phyloP scores from a whole-genome alignment of 2,329 filamentous ascomycete species.

The Ceratocystis destructans region DNA sequence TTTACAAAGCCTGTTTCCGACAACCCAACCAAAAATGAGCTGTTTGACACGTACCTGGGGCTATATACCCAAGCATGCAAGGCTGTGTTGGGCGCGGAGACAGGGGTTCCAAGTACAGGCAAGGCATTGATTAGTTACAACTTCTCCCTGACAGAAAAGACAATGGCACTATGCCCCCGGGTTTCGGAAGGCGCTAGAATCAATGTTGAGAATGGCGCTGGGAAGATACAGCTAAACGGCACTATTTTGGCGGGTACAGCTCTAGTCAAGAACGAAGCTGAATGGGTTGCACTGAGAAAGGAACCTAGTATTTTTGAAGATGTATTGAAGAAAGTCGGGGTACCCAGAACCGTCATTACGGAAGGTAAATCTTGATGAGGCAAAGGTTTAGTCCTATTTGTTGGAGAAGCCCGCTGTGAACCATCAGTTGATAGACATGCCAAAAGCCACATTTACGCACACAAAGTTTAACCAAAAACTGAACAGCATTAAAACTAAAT shows the following conservation, averaged over 20 bases:
- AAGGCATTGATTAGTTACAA: conserved; percentile 49
- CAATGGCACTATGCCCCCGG: conserved; percentile 43
- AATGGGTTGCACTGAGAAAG: conserved; percentile 42
- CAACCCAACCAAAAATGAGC: conserved; percentile 27
- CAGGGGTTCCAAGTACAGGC: conserved; percentile 25
- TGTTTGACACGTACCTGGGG: conserved; percentile 33
- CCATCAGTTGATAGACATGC: too few relatives aligned
- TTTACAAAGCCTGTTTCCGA: conserved; percentile 31
- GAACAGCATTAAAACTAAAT: background rate
- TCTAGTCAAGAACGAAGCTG: conserved; percentile 43
- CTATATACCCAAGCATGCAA: conserved; percentile 35
- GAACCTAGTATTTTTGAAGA: conserved; percentile 22
- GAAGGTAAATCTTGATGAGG: background rate
- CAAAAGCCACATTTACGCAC: too few relatives aligned
- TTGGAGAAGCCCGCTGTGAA: too few relatives aligned
- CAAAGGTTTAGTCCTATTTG: too few relatives aligned
- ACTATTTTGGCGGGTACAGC: conserved; percentile 51
- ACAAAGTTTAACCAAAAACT: background rate
- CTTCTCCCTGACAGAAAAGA: conserved; percentile 41
- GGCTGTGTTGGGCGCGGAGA: conserved; percentile 26
- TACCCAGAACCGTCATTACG: conserved; percentile 15
- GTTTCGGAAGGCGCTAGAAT: conserved; percentile 35
- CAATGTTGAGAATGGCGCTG: conserved; percentile 25
- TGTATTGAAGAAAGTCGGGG: conserved; percentile 24
- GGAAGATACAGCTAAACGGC: conserved; percentile 42